A percentile compares a stretch with the other conserved stretches of the same genome.
Conservation (phyloP, 306 rosid genomes). For the Sindora glabra region DNA sequence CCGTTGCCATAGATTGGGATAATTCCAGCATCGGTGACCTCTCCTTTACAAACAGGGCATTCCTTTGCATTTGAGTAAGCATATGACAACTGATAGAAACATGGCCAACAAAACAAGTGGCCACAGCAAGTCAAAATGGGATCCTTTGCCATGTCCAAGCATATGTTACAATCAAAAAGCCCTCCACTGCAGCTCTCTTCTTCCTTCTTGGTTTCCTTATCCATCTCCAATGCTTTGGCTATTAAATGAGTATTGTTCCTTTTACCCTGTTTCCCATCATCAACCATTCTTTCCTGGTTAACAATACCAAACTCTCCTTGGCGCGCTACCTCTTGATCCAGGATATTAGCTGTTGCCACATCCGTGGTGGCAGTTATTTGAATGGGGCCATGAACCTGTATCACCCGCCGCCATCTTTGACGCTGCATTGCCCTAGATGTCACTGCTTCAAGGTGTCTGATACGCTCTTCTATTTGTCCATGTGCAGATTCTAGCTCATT, state of each 20-base stretch:
- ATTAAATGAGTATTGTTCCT: conserved; percentile 28
- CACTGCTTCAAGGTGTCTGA: conserved; percentile 49
- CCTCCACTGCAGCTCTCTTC: conserved; percentile 23
- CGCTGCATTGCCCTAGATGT: conserved; percentile 42
- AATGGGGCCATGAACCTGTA: conserved; percentile 5
- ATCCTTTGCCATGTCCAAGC: conserved; percentile 48
- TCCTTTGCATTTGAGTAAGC: conserved; percentile 45
- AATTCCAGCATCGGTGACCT: conserved; percentile 43
- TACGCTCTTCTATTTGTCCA: conserved; percentile 51
- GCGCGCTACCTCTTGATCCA: not conserved
- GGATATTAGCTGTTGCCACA: conserved; percentile 4
- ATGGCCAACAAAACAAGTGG: conserved; percentile 88
- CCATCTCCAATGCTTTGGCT: conserved; percentile 49
- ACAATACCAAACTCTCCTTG: conserved; percentile 4
- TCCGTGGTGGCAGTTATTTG: conserved; percentile 16
- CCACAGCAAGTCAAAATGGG: conserved; percentile 84
- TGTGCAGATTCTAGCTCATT: conserved; percentile 53
- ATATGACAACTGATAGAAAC: conserved; percentile 49
- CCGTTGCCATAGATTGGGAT: conserved; percentile 61
- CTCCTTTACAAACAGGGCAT: conserved; percentile 68
- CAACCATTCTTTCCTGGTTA: conserved; percentile 3
- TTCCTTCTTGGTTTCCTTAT: conserved; percentile 11
- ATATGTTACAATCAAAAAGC: conserved; percentile 55
- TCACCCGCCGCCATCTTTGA: conserved; percentile 27
- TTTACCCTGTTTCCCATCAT: conserved; percentile 3